Conservation (phyloP, 352 stramenopile genomes). For the Globisporangium recalcitrans region DNA sequence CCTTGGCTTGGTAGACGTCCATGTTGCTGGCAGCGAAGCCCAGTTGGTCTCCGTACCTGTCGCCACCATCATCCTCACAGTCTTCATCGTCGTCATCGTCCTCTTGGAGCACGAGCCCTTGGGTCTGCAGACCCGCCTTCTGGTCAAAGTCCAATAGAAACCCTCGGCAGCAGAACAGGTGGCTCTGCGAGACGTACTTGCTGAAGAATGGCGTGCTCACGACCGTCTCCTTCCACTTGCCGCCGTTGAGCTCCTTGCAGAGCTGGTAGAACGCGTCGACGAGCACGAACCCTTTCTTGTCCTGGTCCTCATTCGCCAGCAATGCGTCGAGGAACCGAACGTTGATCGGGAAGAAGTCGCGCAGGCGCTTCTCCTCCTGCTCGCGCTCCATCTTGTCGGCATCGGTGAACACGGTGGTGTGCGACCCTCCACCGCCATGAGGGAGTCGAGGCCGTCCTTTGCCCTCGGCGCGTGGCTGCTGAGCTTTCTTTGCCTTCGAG, state of each 20-base stretch:
- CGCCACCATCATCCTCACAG: background rate
- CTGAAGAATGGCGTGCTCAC: conserved; percentile 32
- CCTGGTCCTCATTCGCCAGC: conserved; percentile 33
- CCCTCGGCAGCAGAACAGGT: conserved; percentile 61
- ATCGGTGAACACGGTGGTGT: conserved; percentile 4
- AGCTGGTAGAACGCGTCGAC: conserved; percentile 36
- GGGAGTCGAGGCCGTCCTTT: conserved; percentile 25
- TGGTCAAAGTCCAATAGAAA: conserved; percentile 65
- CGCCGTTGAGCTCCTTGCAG: conserved; percentile 31
- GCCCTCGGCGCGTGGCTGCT: conserved; percentile 13
- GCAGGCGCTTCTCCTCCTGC: conserved; percentile 35
- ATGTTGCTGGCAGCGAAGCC: conserved; percentile 4
- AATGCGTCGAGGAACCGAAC: conserved; percentile 35
- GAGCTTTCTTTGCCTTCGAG: conserved; percentile 2
- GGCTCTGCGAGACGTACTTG: conserved; percentile 45
- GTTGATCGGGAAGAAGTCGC: conserved; percentile 38
- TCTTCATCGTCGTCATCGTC: conserved; percentile 26
- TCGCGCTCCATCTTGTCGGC: conserved; percentile 17
- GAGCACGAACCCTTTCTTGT: conserved; percentile 49
- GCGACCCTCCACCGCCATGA: background rate
- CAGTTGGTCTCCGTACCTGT: background rate
- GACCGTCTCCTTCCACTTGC: conserved; percentile 30
- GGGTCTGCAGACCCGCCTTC: conserved; percentile 38
- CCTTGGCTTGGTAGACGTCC: conserved; percentile 42
- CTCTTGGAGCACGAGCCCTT: conserved; percentile 55